Evolutionary conservation across 169 alveolate genomes (phyloP), one percentile per base, ranked within the genome.

Genomic region (Eimeria acervulina): DNA sequence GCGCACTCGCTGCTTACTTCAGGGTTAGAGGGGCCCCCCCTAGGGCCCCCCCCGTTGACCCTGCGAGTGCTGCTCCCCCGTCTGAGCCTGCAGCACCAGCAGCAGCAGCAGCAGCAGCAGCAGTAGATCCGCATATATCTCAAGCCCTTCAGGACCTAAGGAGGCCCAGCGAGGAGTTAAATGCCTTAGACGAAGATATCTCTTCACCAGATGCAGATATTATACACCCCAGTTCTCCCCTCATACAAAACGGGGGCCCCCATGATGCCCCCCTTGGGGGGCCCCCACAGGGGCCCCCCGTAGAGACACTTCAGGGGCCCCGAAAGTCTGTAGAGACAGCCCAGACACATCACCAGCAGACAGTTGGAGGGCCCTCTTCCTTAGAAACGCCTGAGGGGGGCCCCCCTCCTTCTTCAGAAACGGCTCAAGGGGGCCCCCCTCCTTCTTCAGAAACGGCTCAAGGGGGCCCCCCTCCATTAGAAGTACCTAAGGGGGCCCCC

Each of bases 11-110:
- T 40, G 87, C 87, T 4, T 76, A 76, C 59, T 76, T 76, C n/a
- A 76, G 12, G 87, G 87, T 76, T 0, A 31, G 26, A 59, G 87
- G 87, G 55, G 87, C 87, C 87, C 87, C 44, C 33, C 87, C 87
- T 1, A 76, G 87, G 87, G n/a, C 10, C 47, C 31, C 87, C 51
- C 87, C 0, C 55, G 55, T 12, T 7, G 87, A 36, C 15, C 36
- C 61, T n/a, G 87, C 87, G 2, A 13, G 36, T 28, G 51, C 61
- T 0, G 59, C 61, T 21, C 17, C 87, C 0, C 31, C 87, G 12
- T 26, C 33, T 12, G 23, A 15, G 10, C 42, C 80, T 7, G 80
- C 80, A 28, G 42, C 80, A n/a, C 7, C 80, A 28, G 12, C 55
- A 7, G 55, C 55, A 47, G 80, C 80, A 28, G 10, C 80, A 68